A percentile compares a stretch with the other conserved stretches of the same genome.
Conservation (phyloP, 2,329 filamentous ascomycete species). For the Fusarium sp. region DNA sequence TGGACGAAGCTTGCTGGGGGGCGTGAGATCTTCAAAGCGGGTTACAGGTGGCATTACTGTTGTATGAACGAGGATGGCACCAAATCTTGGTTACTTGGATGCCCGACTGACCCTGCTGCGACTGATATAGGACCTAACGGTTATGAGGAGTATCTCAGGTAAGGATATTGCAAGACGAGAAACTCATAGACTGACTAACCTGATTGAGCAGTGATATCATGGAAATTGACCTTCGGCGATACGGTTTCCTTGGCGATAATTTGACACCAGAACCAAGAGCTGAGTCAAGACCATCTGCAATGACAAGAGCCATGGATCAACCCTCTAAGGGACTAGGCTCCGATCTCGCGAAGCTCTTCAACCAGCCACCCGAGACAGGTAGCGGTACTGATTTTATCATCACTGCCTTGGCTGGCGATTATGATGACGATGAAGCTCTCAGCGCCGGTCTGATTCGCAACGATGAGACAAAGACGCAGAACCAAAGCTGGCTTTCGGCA, state of each 20-base stretch:
- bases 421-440: constrained; percentile 73
- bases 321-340: constrained; percentile 78
- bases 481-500: constrained; percentile 68
- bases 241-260: constrained; percentile 88
- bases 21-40: constrained; percentile 88
- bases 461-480: constrained; percentile 54
- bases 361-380: constrained; percentile 83
- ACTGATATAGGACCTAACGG: constrained; percentile 75
- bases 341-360: constrained; percentile 88
- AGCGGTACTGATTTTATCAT: constrained; percentile 92
- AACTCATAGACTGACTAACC: constrained; percentile 29
- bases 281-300: constrained; percentile 61
- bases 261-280: constrained; percentile 65
- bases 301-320: constrained; percentile 60
- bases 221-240: constrained; percentile 90
- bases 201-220: constrained; percentile 77
- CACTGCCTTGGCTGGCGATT: constrained; percentile 85
- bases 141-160: constrained; percentile 87
- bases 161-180: background rate
- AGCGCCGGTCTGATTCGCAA: constrained; percentile 61
- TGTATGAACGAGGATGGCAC: constrained; percentile 95
- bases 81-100: constrained; percentile 96
- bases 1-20: constrained; percentile 98
- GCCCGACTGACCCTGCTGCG: constrained; percentile 76
- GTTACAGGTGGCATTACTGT: constrained; percentile 99